Base-by-base conservation (phyloP, 1,284 basidiomycete genomes). In the Microstroma glucosiphilum region DNA sequence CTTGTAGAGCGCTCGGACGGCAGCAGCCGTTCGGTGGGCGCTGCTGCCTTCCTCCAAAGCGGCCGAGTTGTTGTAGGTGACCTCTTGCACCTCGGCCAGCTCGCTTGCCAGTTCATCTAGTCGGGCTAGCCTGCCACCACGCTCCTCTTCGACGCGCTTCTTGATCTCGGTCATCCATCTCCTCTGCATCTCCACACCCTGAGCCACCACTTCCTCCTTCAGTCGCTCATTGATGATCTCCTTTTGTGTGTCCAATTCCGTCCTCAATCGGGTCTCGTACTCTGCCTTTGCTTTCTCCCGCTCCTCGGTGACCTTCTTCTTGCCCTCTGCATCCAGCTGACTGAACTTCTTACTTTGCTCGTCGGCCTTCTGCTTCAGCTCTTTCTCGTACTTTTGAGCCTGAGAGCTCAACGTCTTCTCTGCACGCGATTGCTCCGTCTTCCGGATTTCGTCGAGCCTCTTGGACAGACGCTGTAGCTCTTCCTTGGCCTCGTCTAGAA, bases 151-250 rank as follows among this genome's bases (percentile, higher is more conserved):
- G 62, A 98, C 94, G 72, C 88, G 89, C 66, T 91, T 85, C 82
- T 96, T 96, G 84, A 98, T 89, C 61, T 96, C 92, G 54, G 90
- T 87, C 63, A 97, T 90, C 93, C 94, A 98, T 67, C 91, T 86
- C 58, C 92, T 87, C 80, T 98, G 94, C 54, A 97, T 86, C 82
- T 97, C 94, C 71, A 99, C 92, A 23, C 93, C 94, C 80, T 97
- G 93, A 4, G 92, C 89, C 56, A 97, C 86, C 63, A 98, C 92
- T 79, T 96, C 93, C 79, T 96, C 91, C 79, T 89, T 90, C 67
- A 98, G 84, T 55, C 92, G 64, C 65, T 77, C 73, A 62, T 97
- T 93, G 80, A 98, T 96, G 71, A 96, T 85, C 75, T 92, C 88
- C 58, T 89, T 90, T 81, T 97, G 94, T 2, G 87, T 88, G 73